phyloP scores from a whole-genome alignment of 768 basidiomycete genomes.

The Lactarius sanguifluus region DNA sequence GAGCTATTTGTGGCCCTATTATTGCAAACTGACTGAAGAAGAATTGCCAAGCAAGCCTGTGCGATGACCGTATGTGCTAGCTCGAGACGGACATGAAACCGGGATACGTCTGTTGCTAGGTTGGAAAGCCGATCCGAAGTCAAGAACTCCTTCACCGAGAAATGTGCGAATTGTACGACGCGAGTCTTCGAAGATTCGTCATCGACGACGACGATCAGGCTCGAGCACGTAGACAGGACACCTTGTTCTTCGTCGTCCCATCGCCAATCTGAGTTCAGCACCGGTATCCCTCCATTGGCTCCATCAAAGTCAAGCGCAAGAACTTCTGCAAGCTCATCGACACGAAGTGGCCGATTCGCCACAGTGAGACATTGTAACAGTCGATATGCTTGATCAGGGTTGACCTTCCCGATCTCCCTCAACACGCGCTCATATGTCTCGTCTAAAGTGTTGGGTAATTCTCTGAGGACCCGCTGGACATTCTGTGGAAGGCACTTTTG shows the following conservation, averaged over 20 bases:
- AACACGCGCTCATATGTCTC: neutral
- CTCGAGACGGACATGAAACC: neutral
- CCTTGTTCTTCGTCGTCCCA: too few relatives aligned
- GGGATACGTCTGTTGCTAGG: neutral
- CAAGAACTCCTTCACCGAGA: constrained; percentile 2
- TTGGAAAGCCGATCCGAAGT: neutral
- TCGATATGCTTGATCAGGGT: neutral
- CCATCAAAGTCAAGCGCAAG: neutral
- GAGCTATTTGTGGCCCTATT: too few relatives aligned
- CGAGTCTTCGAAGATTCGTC: neutral
- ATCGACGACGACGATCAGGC: neutral
- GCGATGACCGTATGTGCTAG: neutral
- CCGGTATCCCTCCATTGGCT: neutral
- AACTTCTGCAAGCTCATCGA: neutral
- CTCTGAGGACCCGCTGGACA: neutral
- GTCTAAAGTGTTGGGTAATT: neutral
- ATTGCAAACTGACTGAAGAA: neutral
- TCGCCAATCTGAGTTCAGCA: too few relatives aligned
- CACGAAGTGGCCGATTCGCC: neutral
- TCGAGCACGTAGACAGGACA: neutral
- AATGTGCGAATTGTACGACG: neutral
- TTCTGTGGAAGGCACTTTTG: neutral
- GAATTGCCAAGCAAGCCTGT: neutral
- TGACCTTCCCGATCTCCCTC: neutral
- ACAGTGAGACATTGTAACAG: neutral